These are phyloP conservation scores for Colletotrichum musae DNA, from an alignment of 2,329 filamentous ascomycete genomes.

Conservation along the genomic window DNA sequence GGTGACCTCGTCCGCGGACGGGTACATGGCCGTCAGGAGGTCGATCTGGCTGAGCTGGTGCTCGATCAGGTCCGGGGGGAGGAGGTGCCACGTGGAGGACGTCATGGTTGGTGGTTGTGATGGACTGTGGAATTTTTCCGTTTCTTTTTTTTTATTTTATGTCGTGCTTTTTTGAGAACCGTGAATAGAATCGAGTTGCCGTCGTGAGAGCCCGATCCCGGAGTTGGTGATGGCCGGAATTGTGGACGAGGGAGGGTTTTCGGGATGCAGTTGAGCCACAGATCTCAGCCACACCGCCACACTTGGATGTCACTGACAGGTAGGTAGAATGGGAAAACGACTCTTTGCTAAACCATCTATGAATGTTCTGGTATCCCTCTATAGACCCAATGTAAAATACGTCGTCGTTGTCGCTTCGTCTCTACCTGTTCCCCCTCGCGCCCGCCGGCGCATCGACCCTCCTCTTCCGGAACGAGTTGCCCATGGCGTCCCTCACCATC, in stretches of 20 bases:
- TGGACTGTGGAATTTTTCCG: neutral
- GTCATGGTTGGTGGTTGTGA: constrained; percentile 17
- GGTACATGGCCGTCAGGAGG: constrained; percentile 68
- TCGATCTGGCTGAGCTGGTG: constrained; percentile 65
- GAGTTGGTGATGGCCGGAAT: constrained; percentile 1
- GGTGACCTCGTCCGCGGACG: constrained; percentile 49
- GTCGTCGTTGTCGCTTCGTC: neutral
- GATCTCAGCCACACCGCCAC: constrained; percentile 22
- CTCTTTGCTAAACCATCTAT: neutral
- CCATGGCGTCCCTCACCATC: constrained; percentile 86
- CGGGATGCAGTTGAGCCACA: constrained; percentile 1
- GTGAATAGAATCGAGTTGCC: no score
- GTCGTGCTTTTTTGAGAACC: no score
- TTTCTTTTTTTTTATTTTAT: no score
- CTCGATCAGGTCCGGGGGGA: constrained; percentile 61
- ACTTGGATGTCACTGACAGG: neutral
- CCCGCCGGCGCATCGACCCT: constrained; percentile 74
- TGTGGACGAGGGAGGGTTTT: constrained; percentile 18
- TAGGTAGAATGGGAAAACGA: neutral
- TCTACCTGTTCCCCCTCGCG: constrained; percentile 66
- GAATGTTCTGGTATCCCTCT: neutral
- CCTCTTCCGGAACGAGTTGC: constrained; percentile 74
- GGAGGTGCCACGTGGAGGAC: constrained; percentile 30
- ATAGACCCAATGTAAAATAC: no score
- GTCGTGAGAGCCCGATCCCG: constrained; percentile 1